Base-by-base conservation (phyloP, 164 flowering plant species). In the Macadamia tetraphylla region DNA sequence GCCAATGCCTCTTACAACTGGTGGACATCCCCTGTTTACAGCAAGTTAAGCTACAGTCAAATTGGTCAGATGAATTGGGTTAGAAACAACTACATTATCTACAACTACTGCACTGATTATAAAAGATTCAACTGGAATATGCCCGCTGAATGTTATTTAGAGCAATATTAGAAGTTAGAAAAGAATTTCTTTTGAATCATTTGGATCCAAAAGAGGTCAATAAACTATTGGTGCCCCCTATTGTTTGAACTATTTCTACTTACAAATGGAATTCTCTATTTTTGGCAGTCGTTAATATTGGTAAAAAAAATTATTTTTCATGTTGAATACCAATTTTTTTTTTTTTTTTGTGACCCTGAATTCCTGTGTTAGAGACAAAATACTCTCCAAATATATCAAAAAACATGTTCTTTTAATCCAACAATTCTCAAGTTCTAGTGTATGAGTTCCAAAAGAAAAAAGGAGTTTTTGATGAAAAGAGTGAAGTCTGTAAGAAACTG, bases 71-170 rank as follows among this genome's bases (percentile, higher is more conserved):
- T 93, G 83, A 77, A 87, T 31, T 79, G 85, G 94, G 85, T 87
- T 30, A 77, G 87, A 75, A 75, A 79, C 11, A 81, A 82, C 63
- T 79, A 67, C 77, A 84, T 88, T 91, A 79, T 88, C 73, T 89
- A 91, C 57, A 83, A 89, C 71, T 91, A 89, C 79, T 93, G 94
- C 87, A 81, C 72, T 49, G 90, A 91, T 67, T 42, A 66, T 8
- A 73, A 63, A 11, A 75, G 88, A 68, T 87, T 86, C 78, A 81
- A 80, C 6, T 81, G 86, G 57, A 49, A 66, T 14, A 73, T 85
- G 75, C 85, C 92, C 23, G 73, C 79, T 0, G 94, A 92, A 80
- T 90, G 93, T 58, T 83, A 13, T 44, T 35, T 35, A 35, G 40
- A 5, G 5, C 40, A 71, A 72, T 82, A 69, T 76, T 64, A 11